phyloP scores from a whole-genome alignment of 495 filamentous ascomycete species.

The Achaetomiella virescens region DNA sequence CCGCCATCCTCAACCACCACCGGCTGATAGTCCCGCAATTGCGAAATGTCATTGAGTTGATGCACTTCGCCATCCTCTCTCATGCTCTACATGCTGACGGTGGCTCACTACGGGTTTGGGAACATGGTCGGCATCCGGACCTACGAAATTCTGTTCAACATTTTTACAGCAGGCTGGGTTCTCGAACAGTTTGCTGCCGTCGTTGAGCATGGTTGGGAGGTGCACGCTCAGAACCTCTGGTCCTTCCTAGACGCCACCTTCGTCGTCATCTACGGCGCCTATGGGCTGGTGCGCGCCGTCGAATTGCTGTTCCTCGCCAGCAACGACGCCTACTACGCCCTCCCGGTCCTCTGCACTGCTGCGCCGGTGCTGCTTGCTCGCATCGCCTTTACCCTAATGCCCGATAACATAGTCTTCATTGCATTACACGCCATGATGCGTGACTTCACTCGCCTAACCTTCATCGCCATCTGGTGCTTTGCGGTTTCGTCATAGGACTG shows the following conservation, averaged over 20 bases:
- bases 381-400: slow-evolving; percentile 59
- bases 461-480: slow-evolving; percentile 60
- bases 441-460: slow-evolving; percentile 55
- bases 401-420: slow-evolving; percentile 63
- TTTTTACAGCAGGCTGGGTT: slow-evolving; percentile 55
- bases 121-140: slow-evolving; percentile 38
- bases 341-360: slow-evolving; percentile 55
- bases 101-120: slow-evolving; percentile 41
- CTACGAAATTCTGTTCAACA: slow-evolving; percentile 47
- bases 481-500: slow-evolving; percentile 59
- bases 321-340: slow-evolving; percentile 39
- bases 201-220: slow-evolving; percentile 62
- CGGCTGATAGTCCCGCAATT: slow-evolving; percentile 58
- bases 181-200: slow-evolving; percentile 59
- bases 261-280: slow-evolving; percentile 47
- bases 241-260: slow-evolving; percentile 61
- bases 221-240: slow-evolving; percentile 64
- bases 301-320: slow-evolving; percentile 36
- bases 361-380: slow-evolving; percentile 57
- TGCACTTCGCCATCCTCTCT: slow-evolving; percentile 56
- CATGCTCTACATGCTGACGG: slow-evolving; percentile 49
- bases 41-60: slow-evolving; percentile 52
- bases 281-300: slow-evolving; percentile 49
- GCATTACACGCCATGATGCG: slow-evolving; percentile 61
- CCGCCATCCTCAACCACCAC: slow-evolving; percentile 56